A percentile compares a stretch with the other conserved stretches of the same genome.
Conservation (phyloP, 208 protist species). For the Blastocrithidia nonstop region DNA sequence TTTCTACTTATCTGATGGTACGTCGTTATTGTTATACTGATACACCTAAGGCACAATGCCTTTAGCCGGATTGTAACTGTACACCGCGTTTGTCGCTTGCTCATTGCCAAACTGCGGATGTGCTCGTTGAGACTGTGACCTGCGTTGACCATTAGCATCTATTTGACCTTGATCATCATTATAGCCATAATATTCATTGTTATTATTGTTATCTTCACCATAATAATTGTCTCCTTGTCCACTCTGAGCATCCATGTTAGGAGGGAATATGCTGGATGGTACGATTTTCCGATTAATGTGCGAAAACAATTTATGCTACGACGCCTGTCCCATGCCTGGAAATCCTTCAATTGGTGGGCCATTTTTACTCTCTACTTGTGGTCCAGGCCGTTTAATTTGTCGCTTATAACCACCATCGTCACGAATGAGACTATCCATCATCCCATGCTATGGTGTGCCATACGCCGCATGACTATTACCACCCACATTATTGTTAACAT, state of each 20-base stretch:
- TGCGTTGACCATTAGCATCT: not conserved
- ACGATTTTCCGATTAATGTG: no score
- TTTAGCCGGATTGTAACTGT: no score
- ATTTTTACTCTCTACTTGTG: not conserved
- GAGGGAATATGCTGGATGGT: not conserved
- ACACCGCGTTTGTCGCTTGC: no score
- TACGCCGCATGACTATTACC: not conserved
- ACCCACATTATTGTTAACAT: not conserved
- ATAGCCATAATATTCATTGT: not conserved
- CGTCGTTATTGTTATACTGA: no score
- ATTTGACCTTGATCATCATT: not conserved
- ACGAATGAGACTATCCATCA: not conserved
- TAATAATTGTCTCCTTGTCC: not conserved
- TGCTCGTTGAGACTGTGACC: no score
- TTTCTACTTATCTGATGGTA: no score
- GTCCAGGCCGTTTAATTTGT: not conserved
- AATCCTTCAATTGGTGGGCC: constrained; percentile 15
- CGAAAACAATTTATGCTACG: no score
- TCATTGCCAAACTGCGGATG: no score
- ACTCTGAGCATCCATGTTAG: not conserved
- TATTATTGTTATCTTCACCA: constrained; percentile 1
- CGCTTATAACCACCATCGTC: not conserved
- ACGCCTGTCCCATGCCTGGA: constrained; percentile 18
- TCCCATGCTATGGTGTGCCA: not conserved
- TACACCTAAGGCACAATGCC: no score